Conservation (phyloP, 345 rosid species). For the Heritiera littoralis region DNA sequence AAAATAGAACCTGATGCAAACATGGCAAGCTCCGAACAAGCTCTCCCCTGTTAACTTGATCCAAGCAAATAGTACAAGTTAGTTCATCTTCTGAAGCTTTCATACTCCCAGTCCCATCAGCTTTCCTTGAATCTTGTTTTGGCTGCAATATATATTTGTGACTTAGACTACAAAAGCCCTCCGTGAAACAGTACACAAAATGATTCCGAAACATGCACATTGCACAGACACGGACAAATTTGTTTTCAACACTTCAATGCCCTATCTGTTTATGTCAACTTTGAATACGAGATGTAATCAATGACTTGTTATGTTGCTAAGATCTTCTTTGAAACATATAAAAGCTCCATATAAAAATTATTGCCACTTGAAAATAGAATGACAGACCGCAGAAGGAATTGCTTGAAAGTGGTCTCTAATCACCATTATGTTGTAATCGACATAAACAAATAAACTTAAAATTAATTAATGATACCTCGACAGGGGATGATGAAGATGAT, state of each 20-base stretch:
- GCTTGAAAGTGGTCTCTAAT: not conserved
- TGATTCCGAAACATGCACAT: not conserved
- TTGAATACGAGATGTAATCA: not conserved
- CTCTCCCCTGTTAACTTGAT: constrained; percentile 63
- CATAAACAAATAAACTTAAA: not conserved
- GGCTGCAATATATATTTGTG: constrained; percentile 29
- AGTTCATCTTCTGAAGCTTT: constrained; percentile 56
- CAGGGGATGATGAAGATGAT: constrained; percentile 44
- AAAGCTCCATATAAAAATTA: not conserved
- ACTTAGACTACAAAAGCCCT: constrained; percentile 6
- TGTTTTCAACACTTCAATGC: not conserved
- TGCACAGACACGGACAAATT: not conserved
- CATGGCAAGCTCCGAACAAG: constrained; percentile 75
- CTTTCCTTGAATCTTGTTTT: constrained; percentile 44
- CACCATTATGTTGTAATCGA: not conserved
- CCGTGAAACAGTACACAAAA: constrained; percentile 8
- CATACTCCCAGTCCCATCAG: constrained; percentile 35
- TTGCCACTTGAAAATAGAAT: not conserved
- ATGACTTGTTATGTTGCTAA: not conserved
- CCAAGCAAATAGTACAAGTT: constrained; percentile 73
- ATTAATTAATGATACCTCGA: constrained; percentile 44
- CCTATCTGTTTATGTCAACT: not conserved
- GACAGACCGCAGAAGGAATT: constrained; percentile 1
- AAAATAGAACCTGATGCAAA: constrained; percentile 59
- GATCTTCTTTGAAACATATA: not conserved